Percentiles rank a stretch among this genome's conserved stretches.
These are phyloP conservation scores for Telopea speciosissima DNA, from an alignment of 177 flowering plant genomes.

Conservation along the genomic window DNA sequence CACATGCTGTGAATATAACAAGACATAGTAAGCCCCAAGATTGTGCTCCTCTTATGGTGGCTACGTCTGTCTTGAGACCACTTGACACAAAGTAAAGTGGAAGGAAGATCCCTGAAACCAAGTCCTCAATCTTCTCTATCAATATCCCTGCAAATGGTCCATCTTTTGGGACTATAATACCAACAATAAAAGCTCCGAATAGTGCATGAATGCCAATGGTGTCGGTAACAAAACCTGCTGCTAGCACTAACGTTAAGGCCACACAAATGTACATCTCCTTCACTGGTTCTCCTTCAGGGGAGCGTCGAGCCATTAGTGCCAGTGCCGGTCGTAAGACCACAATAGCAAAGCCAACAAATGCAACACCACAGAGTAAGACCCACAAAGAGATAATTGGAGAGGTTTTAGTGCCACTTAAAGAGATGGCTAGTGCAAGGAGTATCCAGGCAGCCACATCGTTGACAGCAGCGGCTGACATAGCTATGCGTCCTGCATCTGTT, in stretches of 20 bases:
- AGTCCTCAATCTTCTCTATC: not conserved
- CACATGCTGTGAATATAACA: not conserved
- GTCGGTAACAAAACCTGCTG: constrained; percentile 3
- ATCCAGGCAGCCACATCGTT: not conserved
- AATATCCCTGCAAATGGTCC: not conserved
- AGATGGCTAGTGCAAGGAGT: not conserved
- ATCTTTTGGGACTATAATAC: constrained; percentile 2
- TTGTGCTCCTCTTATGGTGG: not conserved
- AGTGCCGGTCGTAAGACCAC: not conserved
- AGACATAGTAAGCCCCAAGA: not conserved
- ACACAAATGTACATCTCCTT: not conserved
- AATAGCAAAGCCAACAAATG: not conserved
- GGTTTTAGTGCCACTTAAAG: not conserved
- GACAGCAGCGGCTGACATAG: not conserved
- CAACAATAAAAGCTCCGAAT: constrained; percentile 4
- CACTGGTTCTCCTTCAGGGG: constrained; percentile 3
- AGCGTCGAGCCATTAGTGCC: not conserved
- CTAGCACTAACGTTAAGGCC: not conserved
- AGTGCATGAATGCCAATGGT: not conserved
- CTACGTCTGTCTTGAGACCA: not conserved
- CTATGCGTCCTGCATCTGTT: not conserved
- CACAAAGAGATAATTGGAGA: not conserved
- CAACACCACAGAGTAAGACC: not conserved
- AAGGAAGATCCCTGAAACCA: not conserved
- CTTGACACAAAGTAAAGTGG: not conserved